Evolutionary conservation across 345 rosid species (phyloP).

Genomic region (Eucalyptus pumila): DNA sequence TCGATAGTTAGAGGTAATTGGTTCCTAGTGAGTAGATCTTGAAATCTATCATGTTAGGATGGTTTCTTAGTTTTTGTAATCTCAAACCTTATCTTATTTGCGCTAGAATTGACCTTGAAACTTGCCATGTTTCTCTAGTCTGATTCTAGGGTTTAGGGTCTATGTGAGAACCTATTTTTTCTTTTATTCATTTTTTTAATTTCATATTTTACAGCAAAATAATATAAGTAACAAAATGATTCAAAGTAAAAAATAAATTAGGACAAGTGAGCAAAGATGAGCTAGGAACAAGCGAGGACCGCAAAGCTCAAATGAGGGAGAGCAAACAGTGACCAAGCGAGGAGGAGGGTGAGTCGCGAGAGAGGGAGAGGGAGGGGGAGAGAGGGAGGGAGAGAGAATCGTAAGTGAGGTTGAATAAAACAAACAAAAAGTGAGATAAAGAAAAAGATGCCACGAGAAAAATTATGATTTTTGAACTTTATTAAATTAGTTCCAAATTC

Average conservation of each 20-base stretch:
- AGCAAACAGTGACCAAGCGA: rapidly evolving
- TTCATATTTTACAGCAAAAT: no score
- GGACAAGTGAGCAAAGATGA: background rate
- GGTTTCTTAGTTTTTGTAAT: background rate
- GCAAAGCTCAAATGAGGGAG: background rate
- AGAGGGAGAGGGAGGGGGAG: no score
- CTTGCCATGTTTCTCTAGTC: background rate
- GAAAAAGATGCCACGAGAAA: background rate
- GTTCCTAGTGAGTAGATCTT: no score
- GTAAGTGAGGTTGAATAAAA: background rate
- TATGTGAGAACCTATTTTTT: background rate
- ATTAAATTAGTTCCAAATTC: background rate
- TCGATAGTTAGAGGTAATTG: rapidly evolving
- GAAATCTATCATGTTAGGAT: no score
- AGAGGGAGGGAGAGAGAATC: background rate
- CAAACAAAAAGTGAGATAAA: background rate
- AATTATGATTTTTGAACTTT: background rate
- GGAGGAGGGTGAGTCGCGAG: background rate
- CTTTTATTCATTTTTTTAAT: no score
- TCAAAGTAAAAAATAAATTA: background rate
- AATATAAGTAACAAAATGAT: background rate
- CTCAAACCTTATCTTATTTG: background rate
- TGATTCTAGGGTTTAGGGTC: background rate
- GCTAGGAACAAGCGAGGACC: background rate
- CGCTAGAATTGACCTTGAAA: rapidly evolving